Conservation (phyloP, 768 basidiomycete species). For the Leccinum variicolor region DNA sequence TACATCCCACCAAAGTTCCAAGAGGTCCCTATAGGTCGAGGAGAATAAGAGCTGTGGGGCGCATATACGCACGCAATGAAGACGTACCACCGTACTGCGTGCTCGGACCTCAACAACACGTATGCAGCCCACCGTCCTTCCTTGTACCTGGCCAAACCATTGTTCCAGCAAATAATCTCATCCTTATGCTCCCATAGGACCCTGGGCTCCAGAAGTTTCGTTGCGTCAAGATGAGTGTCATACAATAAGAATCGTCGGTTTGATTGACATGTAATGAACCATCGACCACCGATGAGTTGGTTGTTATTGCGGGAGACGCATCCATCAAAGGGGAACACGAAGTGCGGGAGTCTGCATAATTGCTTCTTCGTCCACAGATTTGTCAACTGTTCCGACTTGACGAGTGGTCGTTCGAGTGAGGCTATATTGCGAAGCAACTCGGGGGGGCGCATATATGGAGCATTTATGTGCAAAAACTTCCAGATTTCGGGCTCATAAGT, state of each 20-base stretch:
- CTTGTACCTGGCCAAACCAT: neutral
- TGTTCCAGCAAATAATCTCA: neutral
- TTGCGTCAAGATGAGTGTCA: neutral
- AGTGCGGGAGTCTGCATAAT: neutral
- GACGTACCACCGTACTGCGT: neutral
- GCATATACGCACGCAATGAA: neutral
- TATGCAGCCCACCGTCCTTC: neutral
- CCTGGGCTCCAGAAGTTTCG: neutral
- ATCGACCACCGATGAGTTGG: neutral
- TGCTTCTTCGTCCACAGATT: neutral
- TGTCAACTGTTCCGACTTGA: neutral
- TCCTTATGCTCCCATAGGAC: neutral
- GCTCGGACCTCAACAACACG: neutral
- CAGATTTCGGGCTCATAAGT: neutral
- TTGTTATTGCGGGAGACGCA: neutral
- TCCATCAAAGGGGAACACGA: neutral
- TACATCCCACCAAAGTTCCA: neutral
- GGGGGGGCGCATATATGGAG: neutral
- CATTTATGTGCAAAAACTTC: neutral
- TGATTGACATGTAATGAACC: neutral
- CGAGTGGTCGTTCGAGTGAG: neutral
- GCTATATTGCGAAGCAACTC: neutral
- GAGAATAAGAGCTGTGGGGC: neutral
- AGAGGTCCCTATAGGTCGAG: neutral
- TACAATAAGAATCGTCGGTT: neutral